Base-by-base conservation (phyloP, 2,329 filamentous ascomycete genomes). In the Cladosporium sp. region DNA sequence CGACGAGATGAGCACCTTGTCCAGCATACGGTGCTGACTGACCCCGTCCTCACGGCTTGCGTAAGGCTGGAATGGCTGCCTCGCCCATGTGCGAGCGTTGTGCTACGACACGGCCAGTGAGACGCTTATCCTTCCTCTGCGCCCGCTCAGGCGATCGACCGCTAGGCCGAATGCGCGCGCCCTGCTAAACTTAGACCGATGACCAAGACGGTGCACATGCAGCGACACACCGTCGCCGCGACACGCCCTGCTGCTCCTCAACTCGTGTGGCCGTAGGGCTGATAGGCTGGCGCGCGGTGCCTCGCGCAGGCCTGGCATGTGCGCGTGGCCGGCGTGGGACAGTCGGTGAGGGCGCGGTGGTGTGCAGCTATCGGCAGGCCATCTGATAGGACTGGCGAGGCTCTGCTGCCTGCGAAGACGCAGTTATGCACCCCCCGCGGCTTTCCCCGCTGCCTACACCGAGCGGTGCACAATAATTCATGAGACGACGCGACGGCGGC, bases 111-210 rank as follows among this genome's bases (percentile, higher is more conserved):
- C 32, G 37, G 33, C 38, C 37, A 40, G 48, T 43, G 13, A 50
- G 48, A 50, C 48, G 48, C 40, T 43, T 50, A 40, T 50, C 40
- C 40, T 18, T 43, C 38, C 40, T 28, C 38, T 22, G 11, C 18
- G 32, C 40, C 31, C 19, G 22, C 22, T 28, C 28, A 32, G 38
- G 40, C 32, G 48, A 50, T 50, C 48, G 40, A 50, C 48, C 32
- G 40, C 48, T 50, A 50, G 41, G 33, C 48, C 33, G 40, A 19
- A 50, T 43, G 22, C 48, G 35, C 41, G 46, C 40, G 48, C 34
- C 32, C 14, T 43, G 22, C 49, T 52, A 52, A 33, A 41, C 43
- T 46, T 52, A 46, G 49, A 18, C 34, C 49, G 49, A 52, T 52
- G 43, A 52, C 49, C 49, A 52, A 52, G 43, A 52, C 22, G 46